Evolutionary conservation across 371 early-diverging fungal species (phyloP), one percentile per base, ranked within the genome.

Genomic region (Apophysomyces variabilis): DNA sequence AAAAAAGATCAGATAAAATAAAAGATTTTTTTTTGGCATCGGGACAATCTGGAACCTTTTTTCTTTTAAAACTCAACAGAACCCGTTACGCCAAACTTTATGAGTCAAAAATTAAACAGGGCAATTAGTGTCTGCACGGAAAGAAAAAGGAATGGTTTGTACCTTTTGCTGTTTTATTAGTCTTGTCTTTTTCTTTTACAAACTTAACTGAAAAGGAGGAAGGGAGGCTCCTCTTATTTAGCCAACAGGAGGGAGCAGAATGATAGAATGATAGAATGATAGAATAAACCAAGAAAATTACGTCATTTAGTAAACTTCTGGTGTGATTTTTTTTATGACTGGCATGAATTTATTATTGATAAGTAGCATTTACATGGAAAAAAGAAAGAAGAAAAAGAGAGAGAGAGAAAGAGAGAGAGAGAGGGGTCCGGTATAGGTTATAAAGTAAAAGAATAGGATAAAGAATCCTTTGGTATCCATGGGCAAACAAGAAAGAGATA

Each of bases 1-100:
- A 4, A 5, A 21, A 50, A 50, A 5, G 54, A 50, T 50, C 54
- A 21, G 54, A 50, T 50, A 50, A 50, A 21, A 50, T 45, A 45
- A 45, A 45, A 45, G 6, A n/a, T 45, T 45, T 9, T 50, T 50
- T 50, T 50, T 16, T 21, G 18, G 16, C 54, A 50, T 50, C 54
- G 54, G 54, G 54, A 50, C 16, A 50, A 50, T 50, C 54, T 50
- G 54, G 54, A 50, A 50, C 32, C 41, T 41, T 41, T 41, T 41
- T 41, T 41, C 13, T 41, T 41, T 50, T 26, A 26, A 26, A 26
- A 26, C 32, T 26, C 32, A 26, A 26, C 32, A 26, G 32, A 26
- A 26, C 32, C 32, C 32, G 32, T 26, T 26, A 3, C 32, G 32
- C 32, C 32, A 26, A 26, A 26, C 32, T 21, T 18, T 50, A 21